phyloP scores from a whole-genome alignment of 495 filamentous ascomycete genomes.

The Extremus antarcticus region DNA sequence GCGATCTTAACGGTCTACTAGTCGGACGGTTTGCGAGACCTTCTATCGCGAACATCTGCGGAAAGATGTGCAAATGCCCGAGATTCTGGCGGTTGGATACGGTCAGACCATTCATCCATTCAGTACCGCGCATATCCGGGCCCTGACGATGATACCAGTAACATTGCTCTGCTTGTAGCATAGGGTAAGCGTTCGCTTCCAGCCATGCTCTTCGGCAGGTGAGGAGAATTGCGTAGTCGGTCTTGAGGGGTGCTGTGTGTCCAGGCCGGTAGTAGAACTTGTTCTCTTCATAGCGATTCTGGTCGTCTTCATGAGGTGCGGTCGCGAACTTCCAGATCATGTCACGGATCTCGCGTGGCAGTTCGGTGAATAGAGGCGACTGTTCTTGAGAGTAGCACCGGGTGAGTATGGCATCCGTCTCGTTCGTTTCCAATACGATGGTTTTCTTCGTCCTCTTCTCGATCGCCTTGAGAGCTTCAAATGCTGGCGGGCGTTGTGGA shows the following conservation, averaged over 20 bases:
- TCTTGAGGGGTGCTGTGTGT: constrained; percentile 17
- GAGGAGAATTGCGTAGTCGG: constrained; percentile 23
- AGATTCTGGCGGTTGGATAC: constrained; percentile 8
- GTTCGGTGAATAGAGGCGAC: constrained; percentile 24
- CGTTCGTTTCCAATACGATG: background rate
- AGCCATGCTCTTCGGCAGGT: constrained; percentile 26
- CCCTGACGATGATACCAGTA: constrained; percentile 12
- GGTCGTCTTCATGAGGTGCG: constrained; percentile 21
- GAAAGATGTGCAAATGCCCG: constrained; percentile 13
- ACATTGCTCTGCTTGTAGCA: constrained; percentile 19
- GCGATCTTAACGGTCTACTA: background rate
- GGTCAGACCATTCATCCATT: constrained; percentile 8
- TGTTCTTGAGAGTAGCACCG: background rate
- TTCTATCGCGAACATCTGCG: constrained; percentile 13
- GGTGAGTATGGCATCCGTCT: background rate
- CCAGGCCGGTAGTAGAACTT: constrained; percentile 24
- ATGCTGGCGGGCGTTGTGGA: background rate
- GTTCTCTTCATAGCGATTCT: constrained; percentile 11
- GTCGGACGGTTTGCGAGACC: background rate
- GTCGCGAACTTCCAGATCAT: constrained; percentile 27
- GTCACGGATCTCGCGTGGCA: constrained; percentile 28
- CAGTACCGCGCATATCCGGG: constrained; percentile 1
- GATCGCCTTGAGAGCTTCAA: background rate
- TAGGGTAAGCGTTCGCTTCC: constrained; percentile 23
- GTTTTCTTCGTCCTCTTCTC: background rate